phyloP scores from a whole-genome alignment of 2,329 filamentous ascomycete species.

The Xylariomycetidae sp. region DNA sequence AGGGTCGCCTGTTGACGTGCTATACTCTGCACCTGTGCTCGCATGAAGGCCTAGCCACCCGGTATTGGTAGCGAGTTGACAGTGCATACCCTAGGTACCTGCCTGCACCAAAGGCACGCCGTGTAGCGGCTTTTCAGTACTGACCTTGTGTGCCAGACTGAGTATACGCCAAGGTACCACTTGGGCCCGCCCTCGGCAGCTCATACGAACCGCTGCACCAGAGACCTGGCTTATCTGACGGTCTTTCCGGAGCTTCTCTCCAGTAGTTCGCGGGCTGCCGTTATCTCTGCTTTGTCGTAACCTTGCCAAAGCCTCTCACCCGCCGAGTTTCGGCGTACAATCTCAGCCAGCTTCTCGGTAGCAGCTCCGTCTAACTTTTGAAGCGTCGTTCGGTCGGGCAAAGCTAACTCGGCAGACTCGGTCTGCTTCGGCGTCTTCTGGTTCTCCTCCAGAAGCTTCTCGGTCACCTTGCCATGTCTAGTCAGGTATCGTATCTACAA shows the following conservation, averaged over 20 bases:
- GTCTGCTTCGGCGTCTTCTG: conserved; percentile 38
- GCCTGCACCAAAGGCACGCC: no score
- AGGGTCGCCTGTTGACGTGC: no score
- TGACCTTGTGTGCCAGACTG: no score
- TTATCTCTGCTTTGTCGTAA: conserved; percentile 65
- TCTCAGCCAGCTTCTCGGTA: conserved; percentile 69
- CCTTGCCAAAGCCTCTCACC: conserved; percentile 64
- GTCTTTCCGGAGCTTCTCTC: conserved; percentile 42
- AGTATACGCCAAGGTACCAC: conserved; percentile 1
- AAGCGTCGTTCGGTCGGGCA: conserved; percentile 53
- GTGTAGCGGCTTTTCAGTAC: no score
- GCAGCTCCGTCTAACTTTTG: conserved; percentile 66
- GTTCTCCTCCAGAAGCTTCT: conserved; percentile 40
- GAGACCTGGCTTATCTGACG: conserved; percentile 38
- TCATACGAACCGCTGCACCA: conserved; percentile 11
- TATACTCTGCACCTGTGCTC: no score
- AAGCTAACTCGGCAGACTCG: conserved; percentile 43
- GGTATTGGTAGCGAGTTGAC: no score
- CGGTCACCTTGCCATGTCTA: conserved; percentile 36
- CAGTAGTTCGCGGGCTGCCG: conserved; percentile 63
- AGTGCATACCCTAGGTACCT: no score
- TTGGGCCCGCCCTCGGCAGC: background rate
- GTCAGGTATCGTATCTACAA: conserved; percentile 19
- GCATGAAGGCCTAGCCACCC: no score
- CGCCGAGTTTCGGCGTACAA: conserved; percentile 57